Base-by-base conservation (phyloP, 2,329 filamentous ascomycete genomes). In the Phyllosticta citrichinensis region DNA sequence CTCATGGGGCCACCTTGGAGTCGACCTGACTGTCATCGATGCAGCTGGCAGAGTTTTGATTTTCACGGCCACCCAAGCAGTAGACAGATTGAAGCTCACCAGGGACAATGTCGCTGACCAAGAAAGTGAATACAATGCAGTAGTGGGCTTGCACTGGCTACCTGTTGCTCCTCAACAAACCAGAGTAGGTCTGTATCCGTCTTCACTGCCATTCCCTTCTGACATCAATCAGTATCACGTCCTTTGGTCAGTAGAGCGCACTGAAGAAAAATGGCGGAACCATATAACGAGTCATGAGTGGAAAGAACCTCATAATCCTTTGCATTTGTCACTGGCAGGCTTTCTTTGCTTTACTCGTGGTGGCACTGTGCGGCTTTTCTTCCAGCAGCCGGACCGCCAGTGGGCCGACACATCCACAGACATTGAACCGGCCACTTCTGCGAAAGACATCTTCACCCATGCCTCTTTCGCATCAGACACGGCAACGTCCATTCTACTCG, bases 61-160 rank as follows among this genome's bases (percentile, higher is more conserved):
- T 58, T 81, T 92, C 65, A 85, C 82, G 55, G 86, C 91, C 66
- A 81, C 83, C 17, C 83, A 87, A 63, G 84, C 85, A 8, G 75
- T 97, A 54, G 96, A 96, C 69, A 83, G 85, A 58, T 83, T 92
- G 61, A 82, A 80, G 33, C 71, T 83, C 10, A 79, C 80, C 56
- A 82, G 86, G 52, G 81, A 80, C 60, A 87, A 85, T 74, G 81
- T 86, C 24, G 73, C 79, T n/a, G 91, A 93, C 68, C 75, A 82
- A 1, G 78, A 86, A 58, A 88, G 91, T 67, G 90, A 96, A 70
- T 79, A 89, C 47, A 85, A 88, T 65, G 83, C 86, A 56, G 79
- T 96, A 5, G 89, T 95, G 6, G 94, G 93, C 3, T 83, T 91
- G 71, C 88, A 90, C 74, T 99, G 94, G 94, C 78, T 97, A 60